Conservation (phyloP, 331 rosid species). For the Ulmus americana region DNA sequence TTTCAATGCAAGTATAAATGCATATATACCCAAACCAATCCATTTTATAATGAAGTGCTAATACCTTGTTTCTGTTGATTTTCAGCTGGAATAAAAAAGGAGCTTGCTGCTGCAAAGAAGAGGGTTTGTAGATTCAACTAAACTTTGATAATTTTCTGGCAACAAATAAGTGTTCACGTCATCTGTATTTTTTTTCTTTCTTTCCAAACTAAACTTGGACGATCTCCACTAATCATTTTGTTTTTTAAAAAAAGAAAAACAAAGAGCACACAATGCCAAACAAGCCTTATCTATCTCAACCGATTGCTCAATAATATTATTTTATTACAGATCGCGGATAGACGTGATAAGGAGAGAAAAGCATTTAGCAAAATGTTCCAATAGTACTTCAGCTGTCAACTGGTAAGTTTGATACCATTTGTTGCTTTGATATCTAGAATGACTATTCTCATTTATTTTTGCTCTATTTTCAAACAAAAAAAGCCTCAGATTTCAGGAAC, state of each 20-base stretch:
- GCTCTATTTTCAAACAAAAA: background rate
- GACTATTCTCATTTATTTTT: background rate
- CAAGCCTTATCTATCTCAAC: too few relatives aligned
- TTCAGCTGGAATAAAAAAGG: constrained; percentile 84
- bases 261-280: too few relatives aligned
- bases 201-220: too few relatives aligned
- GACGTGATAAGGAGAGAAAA: constrained; percentile 61
- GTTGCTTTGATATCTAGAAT: background rate
- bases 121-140: constrained; percentile 42
- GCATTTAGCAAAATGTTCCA: constrained; percentile 83
- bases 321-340: constrained; percentile 55
- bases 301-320: background rate
- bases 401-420: constrained; percentile 27
- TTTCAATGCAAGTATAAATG: background rate
- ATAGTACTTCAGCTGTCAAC: constrained; percentile 28
- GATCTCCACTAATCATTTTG: too few relatives aligned
- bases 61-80: constrained; percentile 21
- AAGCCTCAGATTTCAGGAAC: background rate
- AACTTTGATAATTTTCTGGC: background rate
- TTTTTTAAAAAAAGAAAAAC: too few relatives aligned
- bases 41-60: background rate
- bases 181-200: too few relatives aligned
- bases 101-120: constrained; percentile 63
- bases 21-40: too few relatives aligned
- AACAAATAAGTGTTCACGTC: background rate